Conservation (phyloP, 2,329 filamentous ascomycete genomes). For the Penicillium sp. region DNA sequence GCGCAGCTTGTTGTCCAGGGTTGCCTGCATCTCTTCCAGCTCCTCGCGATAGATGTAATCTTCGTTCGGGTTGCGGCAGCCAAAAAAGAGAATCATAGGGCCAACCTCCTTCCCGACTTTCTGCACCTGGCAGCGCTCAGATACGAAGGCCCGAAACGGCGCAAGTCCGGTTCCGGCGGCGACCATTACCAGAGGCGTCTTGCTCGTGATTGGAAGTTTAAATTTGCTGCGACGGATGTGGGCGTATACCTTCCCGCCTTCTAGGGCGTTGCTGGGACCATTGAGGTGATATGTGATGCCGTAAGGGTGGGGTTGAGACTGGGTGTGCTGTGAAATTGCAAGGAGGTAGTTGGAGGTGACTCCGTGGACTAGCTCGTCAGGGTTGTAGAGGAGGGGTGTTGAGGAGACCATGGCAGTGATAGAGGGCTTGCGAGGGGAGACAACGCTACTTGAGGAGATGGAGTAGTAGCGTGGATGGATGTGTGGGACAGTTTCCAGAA, state of each 20-base stretch:
- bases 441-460: slow-evolving; percentile 64
- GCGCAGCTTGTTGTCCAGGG: slow-evolving; percentile 16
- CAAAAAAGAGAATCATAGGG: slow-evolving; percentile 41
- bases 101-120: slow-evolving; percentile 37
- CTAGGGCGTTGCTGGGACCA: slow-evolving; percentile 85
- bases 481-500: slow-evolving; percentile 82
- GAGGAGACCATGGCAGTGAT: slow-evolving; percentile 88
- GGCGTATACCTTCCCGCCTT: slow-evolving; percentile 81
- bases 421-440: slow-evolving; percentile 53
- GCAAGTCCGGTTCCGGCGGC: slow-evolving; percentile 51
- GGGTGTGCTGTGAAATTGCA: slow-evolving; percentile 53
- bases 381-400: slow-evolving; percentile 63
- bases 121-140: slow-evolving; percentile 38
- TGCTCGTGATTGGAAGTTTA: slow-evolving; percentile 63
- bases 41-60: slow-evolving; percentile 39
- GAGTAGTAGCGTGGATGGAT: slow-evolving; percentile 93
- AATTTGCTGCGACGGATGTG: slow-evolving; percentile 95
- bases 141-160: slow-evolving; percentile 44
- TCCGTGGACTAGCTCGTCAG: slow-evolving; percentile 70
- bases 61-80: slow-evolving; percentile 35
- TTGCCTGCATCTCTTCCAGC: slow-evolving; percentile 22
- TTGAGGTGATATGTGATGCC: slow-evolving; percentile 74
- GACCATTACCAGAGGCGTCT: slow-evolving; percentile 51
- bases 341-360: slow-evolving; percentile 92
- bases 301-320: slow-evolving; percentile 68